phyloP scores from a whole-genome alignment of 257 asterid genomes.

The Hygrophila difformis region DNA sequence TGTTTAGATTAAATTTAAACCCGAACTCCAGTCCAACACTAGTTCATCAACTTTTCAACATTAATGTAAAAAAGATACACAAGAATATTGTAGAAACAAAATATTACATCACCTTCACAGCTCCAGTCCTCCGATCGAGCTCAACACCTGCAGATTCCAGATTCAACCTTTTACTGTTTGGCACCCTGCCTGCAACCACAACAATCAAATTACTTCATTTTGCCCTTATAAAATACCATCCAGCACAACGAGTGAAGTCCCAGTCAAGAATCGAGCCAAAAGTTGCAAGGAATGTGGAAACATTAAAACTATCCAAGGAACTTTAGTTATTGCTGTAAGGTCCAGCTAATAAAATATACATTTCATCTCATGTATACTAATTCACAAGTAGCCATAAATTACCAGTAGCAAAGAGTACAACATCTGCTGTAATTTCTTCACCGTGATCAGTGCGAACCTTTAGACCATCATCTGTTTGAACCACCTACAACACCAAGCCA shows the following conservation, averaged over 20 bases:
- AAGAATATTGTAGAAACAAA: not conserved
- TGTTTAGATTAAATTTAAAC: too few relatives aligned
- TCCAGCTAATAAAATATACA: not conserved
- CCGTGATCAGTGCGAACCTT: conserved; percentile 77
- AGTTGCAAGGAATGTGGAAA: not conserved
- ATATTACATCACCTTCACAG: conserved; percentile 52
- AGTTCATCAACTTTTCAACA: not conserved
- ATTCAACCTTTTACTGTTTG: conserved; percentile 85
- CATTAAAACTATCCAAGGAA: not conserved
- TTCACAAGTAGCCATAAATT: conserved; percentile 16
- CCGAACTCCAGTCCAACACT: too few relatives aligned
- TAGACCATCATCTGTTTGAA: conserved; percentile 64
- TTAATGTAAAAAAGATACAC: not conserved
- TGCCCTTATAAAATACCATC: too few relatives aligned
- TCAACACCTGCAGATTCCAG: conserved; percentile 80
- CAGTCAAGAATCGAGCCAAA: too few relatives aligned
- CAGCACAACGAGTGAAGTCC: too few relatives aligned
- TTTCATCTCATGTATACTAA: not conserved
- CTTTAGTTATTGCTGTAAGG: not conserved
- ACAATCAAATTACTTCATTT: not conserved
- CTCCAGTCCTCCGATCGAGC: conserved; percentile 51
- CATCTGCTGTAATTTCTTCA: conserved; percentile 81
- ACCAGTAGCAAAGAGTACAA: conserved; percentile 98
- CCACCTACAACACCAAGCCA: conserved; percentile 50
- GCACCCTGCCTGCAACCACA: conserved; percentile 62